Conservation (phyloP, 805 yeast species). For the Candida incommunis region DNA sequence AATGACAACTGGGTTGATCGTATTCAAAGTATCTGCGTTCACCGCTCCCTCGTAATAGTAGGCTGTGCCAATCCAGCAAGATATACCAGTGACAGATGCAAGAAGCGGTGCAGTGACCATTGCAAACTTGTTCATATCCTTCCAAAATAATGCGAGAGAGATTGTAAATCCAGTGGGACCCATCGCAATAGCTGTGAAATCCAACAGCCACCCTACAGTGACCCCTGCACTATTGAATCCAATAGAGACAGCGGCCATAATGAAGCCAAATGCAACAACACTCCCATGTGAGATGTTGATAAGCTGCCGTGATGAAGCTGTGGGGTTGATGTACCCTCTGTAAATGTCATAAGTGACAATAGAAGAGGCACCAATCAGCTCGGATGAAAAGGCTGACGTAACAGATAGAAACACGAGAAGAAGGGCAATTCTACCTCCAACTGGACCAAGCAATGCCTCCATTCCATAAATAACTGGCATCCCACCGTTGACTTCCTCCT, state of each 20-base stretch:
- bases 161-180: slow-evolving; percentile 65
- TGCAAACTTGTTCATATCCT: slow-evolving; percentile 41
- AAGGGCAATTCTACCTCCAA: slow-evolving; percentile 12
- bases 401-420: slow-evolving; percentile 26
- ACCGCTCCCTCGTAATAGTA: slow-evolving; percentile 28
- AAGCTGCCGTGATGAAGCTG: slow-evolving; percentile 29
- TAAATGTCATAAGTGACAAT: slow-evolving; percentile 33
- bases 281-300: slow-evolving; percentile 29
- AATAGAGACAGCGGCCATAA: slow-evolving; percentile 26
- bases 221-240: slow-evolving; percentile 25
- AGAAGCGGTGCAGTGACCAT: slow-evolving; percentile 29
- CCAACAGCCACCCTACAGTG: slow-evolving; percentile 33
- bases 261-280: slow-evolving; percentile 26
- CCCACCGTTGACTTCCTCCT: slow-evolving; percentile 27
- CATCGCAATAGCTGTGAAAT: slow-evolving; percentile 67
- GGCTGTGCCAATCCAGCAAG: slow-evolving; percentile 38
- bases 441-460: slow-evolving; percentile 10
- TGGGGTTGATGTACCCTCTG: slow-evolving; percentile 28
- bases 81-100: slow-evolving; percentile 40
- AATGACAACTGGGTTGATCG: slow-evolving; percentile 33
- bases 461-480: slow-evolving; percentile 21
- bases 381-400: slow-evolving; percentile 29
- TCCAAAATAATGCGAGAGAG: slow-evolving; percentile 46
- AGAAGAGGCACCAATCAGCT: slow-evolving; percentile 27
- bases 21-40: slow-evolving; percentile 40